phyloP scores from a whole-genome alignment of 129 eudicot species.

The Mikania micrantha region DNA sequence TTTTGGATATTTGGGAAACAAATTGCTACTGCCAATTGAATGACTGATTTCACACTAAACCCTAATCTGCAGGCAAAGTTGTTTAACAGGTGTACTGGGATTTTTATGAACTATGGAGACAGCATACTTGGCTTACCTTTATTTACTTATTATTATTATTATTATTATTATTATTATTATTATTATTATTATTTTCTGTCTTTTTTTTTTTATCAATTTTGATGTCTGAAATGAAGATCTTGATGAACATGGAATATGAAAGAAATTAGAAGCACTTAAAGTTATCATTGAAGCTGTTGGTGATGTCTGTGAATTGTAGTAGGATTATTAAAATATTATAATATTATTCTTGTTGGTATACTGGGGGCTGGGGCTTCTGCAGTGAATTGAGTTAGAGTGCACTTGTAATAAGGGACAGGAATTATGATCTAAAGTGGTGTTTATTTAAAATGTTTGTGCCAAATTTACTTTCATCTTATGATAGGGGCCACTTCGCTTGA shows the following conservation, averaged over 20 bases:
- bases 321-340: not conserved
- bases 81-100: not conserved
- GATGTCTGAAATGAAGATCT: not conserved
- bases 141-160: no score
- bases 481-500: not conserved
- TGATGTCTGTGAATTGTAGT: constrained; percentile 2
- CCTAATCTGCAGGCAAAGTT: not conserved
- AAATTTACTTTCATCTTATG: not conserved
- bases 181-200: no score
- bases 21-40: not conserved
- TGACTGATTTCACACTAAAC: not conserved
- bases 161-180: no score
- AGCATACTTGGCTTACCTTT: not conserved
- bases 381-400: not conserved
- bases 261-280: not conserved
- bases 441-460: not conserved
- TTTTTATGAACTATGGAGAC: no score
- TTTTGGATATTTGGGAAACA: not conserved
- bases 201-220: no score
- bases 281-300: constrained; percentile 7
- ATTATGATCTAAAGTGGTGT: not conserved
- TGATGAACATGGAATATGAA: not conserved
- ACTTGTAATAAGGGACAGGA: not conserved
- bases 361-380: not conserved
- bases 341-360: not conserved